These are phyloP conservation scores for Waitea zeae DNA, from an alignment of 1,284 basidiomycete species.

Conservation along the genomic window DNA sequence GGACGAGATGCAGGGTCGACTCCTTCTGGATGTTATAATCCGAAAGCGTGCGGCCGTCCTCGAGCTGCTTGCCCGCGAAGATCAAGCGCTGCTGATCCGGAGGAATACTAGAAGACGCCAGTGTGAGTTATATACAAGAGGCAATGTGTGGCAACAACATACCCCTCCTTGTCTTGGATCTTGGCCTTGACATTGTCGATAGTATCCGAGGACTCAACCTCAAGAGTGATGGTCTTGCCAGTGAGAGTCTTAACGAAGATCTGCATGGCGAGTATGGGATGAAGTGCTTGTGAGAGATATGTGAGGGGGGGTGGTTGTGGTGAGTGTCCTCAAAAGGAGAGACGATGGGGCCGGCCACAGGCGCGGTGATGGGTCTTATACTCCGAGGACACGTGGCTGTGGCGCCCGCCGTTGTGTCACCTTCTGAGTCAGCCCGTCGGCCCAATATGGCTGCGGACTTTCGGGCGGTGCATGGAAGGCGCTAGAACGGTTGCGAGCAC, in stretches of 20 bases:
- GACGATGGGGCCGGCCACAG: neutral
- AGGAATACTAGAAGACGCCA: slow-evolving; percentile 30
- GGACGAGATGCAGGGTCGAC: slow-evolving; percentile 23
- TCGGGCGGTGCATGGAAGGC: too few species aligned
- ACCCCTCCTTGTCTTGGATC: slow-evolving; percentile 68
- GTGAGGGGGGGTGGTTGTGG: slow-evolving; percentile 5
- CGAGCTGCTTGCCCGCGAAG: slow-evolving; percentile 62
- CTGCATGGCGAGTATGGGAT: slow-evolving; percentile 52
- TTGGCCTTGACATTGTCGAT: slow-evolving; percentile 72
- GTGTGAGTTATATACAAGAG: neutral
- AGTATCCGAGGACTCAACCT: slow-evolving; percentile 75
- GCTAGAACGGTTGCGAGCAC: too few species aligned
- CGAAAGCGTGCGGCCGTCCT: slow-evolving; percentile 54
- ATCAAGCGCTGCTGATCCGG: slow-evolving; percentile 72
- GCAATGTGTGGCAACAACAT: slow-evolving; percentile 8
- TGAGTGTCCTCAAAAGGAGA: slow-evolving; percentile 1
- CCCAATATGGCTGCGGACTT: too few species aligned
- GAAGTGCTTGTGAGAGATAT: slow-evolving; percentile 4
- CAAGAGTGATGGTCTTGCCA: slow-evolving; percentile 80
- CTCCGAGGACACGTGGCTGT: too few species aligned
- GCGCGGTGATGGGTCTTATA: slow-evolving; percentile 1
- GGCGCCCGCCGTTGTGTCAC: too few species aligned
- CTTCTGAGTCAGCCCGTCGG: too few species aligned
- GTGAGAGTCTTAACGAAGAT: slow-evolving; percentile 79
- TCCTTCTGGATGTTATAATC: slow-evolving; percentile 70